These are phyloP conservation scores for Mycosphaerella sp. DNA, from an alignment of 2,329 filamentous ascomycete genomes.

Conservation along the genomic window DNA sequence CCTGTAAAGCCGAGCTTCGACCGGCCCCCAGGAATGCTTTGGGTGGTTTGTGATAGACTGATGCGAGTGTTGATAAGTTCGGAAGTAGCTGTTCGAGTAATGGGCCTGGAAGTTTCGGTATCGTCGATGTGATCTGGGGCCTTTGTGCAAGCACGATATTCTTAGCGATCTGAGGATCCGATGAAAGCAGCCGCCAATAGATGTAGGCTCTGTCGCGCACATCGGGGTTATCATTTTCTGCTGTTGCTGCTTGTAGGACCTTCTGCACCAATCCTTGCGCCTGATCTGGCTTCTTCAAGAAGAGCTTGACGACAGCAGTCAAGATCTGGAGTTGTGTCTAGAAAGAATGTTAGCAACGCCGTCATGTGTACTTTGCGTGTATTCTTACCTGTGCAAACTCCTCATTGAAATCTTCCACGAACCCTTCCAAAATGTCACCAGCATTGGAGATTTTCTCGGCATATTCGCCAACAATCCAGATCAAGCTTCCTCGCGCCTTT, in stretches of 20 bases:
- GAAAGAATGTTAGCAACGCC: constrained; percentile 28
- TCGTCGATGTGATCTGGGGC: constrained; percentile 88
- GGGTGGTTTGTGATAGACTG: constrained; percentile 96
- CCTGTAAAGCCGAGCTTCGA: constrained; percentile 87
- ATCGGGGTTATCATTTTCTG: constrained; percentile 95
- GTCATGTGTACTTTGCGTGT: neutral
- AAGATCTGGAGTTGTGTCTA: constrained; percentile 97
- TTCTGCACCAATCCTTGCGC: constrained; percentile 89
- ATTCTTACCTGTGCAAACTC: constrained; percentile 80
- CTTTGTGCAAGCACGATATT: constrained; percentile 90
- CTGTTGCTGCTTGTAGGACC: constrained; percentile 84
- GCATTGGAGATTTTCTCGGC: constrained; percentile 99
- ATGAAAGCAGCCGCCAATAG: constrained; percentile 94
- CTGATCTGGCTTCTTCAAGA: constrained; percentile 91
- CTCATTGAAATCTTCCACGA: constrained; percentile 91
- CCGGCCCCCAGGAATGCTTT: constrained; percentile 98
- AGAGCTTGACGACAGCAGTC: constrained; percentile 94
- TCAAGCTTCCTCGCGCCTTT: constrained; percentile 79
- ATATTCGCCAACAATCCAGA: constrained; percentile 99
- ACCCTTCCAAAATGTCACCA: constrained; percentile 84
- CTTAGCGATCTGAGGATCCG: constrained; percentile 84
- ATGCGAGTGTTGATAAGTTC: constrained; percentile 90
- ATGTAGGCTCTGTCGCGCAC: constrained; percentile 95
- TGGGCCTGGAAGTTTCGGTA: constrained; percentile 75
- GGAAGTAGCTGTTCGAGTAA: constrained; percentile 84